These are phyloP conservation scores for Xanthoceras sorbifolium DNA, from an alignment of 345 rosid species.

Conservation along the genomic window DNA sequence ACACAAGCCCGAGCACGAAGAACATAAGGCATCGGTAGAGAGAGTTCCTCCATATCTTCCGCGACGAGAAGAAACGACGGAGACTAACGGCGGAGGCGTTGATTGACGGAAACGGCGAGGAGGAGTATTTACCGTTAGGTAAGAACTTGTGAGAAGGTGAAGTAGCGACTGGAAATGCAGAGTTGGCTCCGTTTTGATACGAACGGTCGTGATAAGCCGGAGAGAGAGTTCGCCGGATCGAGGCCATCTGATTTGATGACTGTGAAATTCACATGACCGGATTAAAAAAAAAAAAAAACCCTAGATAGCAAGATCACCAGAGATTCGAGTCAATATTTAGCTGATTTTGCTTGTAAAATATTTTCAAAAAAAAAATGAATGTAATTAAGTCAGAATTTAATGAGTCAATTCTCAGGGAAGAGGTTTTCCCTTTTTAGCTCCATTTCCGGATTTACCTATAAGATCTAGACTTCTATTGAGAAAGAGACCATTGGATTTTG, in stretches of 20 bases:
- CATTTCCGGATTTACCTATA: not conserved
- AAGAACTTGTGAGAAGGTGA: conserved; percentile 37
- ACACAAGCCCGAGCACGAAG: conserved; percentile 62
- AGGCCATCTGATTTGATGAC: conserved; percentile 55
- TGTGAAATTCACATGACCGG: conserved; percentile 28
- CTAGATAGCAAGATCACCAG: conserved; percentile 6
- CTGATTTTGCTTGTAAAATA: not conserved
- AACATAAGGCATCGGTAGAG: conserved; percentile 57
- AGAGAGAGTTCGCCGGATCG: conserved; percentile 88
- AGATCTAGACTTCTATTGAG: too few relatives aligned
- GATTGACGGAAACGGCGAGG: conserved; percentile 35
- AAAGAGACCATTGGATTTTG: too few relatives aligned
- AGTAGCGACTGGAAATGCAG: conserved; percentile 29
- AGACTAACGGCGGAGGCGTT: conserved; percentile 26
- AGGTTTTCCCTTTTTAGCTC: conserved; percentile 16
- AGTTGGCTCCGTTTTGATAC: conserved; percentile 45
- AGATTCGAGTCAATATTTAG: not conserved
- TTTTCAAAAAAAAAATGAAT: not conserved
- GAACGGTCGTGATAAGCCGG: conserved; percentile 67
- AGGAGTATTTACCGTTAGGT: conserved; percentile 38
- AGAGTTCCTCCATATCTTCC: conserved; percentile 66
- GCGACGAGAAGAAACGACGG: conserved; percentile 37
- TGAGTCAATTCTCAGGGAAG: not conserved
- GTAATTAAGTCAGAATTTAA: not conserved
- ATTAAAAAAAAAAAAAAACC: conserved; percentile 1